phyloP scores from a whole-genome alignment of 1,284 basidiomycete species.

The Moesziomyces aphidis region DNA sequence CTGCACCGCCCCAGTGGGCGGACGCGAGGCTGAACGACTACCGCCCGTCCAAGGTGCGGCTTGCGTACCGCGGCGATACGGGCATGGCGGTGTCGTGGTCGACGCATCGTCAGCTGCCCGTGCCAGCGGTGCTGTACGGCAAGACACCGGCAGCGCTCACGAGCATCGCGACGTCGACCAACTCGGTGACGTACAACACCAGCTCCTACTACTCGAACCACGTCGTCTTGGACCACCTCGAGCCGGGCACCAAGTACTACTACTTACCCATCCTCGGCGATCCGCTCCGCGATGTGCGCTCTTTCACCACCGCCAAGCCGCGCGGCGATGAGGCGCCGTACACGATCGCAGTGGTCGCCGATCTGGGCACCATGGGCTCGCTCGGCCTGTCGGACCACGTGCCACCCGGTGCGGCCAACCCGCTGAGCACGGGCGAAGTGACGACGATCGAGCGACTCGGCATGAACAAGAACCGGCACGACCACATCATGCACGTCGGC shows the following conservation, averaged over 20 bases:
- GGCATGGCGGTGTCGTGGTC: conserved; percentile 33
- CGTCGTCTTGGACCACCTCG: conserved; percentile 20
- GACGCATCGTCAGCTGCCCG: conserved; percentile 17
- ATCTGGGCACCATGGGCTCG: conserved; percentile 67
- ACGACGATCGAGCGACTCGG: conserved; percentile 16
- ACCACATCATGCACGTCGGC: conserved; percentile 43
- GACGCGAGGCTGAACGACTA: conserved; percentile 6
- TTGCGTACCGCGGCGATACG: conserved; percentile 12
- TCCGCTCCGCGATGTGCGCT: conserved; percentile 4
- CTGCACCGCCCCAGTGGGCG: conserved; percentile 2
- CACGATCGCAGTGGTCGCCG: conserved; percentile 57
- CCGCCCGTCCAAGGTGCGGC: conserved; percentile 4
- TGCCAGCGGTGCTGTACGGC: conserved; percentile 32
- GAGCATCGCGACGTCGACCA: conserved; percentile 10
- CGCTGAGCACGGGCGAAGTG: conserved; percentile 50
- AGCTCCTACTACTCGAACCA: conserved; percentile 32
- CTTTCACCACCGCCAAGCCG: conserved; percentile 16
- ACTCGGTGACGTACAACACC: conserved; percentile 38
- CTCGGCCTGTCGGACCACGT: conserved; percentile 56
- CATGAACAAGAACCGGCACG: conserved; percentile 7
- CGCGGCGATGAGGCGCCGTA: conserved; percentile 38
- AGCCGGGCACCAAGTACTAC: conserved; percentile 40
- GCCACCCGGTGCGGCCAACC: conserved; percentile 47
- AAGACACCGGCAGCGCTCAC: conserved; percentile 1
- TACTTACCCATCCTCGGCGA: conserved; percentile 14